Evolutionary conservation across 1,284 basidiomycete species (phyloP).

Genomic region (Inonotus obliquus): DNA sequence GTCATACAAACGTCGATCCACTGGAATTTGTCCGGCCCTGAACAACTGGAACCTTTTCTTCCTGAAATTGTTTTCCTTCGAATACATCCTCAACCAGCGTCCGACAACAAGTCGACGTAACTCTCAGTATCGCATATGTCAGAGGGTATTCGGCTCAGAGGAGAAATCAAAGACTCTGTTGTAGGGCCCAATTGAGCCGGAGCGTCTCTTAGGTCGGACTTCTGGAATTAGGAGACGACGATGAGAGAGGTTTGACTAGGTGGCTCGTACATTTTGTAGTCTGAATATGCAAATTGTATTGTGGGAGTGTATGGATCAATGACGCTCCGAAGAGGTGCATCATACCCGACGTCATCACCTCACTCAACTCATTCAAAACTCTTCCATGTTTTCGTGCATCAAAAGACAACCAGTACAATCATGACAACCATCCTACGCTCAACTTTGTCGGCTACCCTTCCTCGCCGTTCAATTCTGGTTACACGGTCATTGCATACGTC

Average conservation of each 20-base stretch:
- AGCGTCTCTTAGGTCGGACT: conserved; percentile 49
- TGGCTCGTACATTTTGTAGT: conserved; percentile 45
- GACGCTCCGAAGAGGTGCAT: background rate
- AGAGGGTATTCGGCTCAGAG: conserved; percentile 46
- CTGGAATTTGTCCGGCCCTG: conserved; percentile 13
- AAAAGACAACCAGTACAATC: no score
- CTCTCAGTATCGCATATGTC: conserved; percentile 34
- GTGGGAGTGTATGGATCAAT: background rate
- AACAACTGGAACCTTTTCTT: background rate
- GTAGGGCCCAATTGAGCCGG: conserved; percentile 75
- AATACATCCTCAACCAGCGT: conserved; percentile 28
- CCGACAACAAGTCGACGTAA: conserved; percentile 36
- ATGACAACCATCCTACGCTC: conserved; percentile 24
- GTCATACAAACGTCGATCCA: background rate
- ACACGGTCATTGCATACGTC: conserved; percentile 44
- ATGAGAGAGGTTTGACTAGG: conserved; percentile 73
- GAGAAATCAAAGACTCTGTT: conserved; percentile 34
- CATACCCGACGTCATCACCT: conserved; percentile 8
- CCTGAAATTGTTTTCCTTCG: conserved; percentile 13
- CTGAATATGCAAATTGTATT: no score
- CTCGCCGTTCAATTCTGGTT: conserved; percentile 22
- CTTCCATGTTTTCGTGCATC: no score
- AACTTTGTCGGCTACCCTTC: conserved; percentile 19
- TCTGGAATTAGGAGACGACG: conserved; percentile 33
- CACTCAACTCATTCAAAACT: background rate